phyloP scores from a whole-genome alignment of 768 basidiomycete genomes.

The Psilocybe cyanescens region DNA sequence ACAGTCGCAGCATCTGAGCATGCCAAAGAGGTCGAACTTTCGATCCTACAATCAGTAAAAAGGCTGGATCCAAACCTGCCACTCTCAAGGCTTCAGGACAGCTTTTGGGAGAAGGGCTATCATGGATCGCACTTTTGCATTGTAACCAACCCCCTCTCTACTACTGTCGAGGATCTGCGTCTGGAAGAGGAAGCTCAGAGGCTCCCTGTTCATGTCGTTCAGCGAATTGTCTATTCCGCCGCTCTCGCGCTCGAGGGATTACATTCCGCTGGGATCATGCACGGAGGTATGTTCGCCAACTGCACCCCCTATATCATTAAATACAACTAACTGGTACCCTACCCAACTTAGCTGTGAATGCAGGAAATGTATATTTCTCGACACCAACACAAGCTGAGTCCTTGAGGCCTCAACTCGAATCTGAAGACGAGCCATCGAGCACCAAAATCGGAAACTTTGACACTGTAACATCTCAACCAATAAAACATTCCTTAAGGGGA shows the following conservation, averaged over 20 bases:
- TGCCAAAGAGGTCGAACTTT: conserved; percentile 12
- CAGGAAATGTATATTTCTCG: conserved; percentile 14
- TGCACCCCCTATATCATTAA: too few relatives aligned
- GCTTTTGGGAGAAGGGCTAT: conserved; percentile 20
- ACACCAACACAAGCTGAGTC: conserved; percentile 1
- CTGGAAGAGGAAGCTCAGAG: conserved; percentile 3
- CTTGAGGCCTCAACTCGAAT: conserved; percentile 9
- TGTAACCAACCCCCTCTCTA: conserved; percentile 8
- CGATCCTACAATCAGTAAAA: conserved; percentile 11
- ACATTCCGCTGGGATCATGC: conserved; percentile 18
- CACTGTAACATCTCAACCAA: conserved; percentile 17
- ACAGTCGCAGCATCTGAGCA: conserved; percentile 15
- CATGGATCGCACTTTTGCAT: conserved; percentile 19
- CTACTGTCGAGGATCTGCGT: conserved; percentile 7
- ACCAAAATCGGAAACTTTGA: conserved; percentile 5
- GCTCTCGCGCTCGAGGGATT: conserved; percentile 1
- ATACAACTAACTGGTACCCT: too few relatives aligned
- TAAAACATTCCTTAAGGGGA: conserved; percentile 6
- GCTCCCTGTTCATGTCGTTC: conserved; percentile 19
- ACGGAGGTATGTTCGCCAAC: conserved; percentile 12
- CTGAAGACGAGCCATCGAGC: conserved; percentile 10
- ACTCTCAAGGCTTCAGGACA: conserved; percentile 5
- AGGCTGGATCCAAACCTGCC: neutral
- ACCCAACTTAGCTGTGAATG: conserved; percentile 7
- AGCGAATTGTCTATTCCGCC: conserved; percentile 8